Percentiles rank a stretch among this genome's conserved stretches.
Evolutionary conservation across 345 rosid species (phyloP).

Genomic region (Euphorbia pulcherrima): DNA sequence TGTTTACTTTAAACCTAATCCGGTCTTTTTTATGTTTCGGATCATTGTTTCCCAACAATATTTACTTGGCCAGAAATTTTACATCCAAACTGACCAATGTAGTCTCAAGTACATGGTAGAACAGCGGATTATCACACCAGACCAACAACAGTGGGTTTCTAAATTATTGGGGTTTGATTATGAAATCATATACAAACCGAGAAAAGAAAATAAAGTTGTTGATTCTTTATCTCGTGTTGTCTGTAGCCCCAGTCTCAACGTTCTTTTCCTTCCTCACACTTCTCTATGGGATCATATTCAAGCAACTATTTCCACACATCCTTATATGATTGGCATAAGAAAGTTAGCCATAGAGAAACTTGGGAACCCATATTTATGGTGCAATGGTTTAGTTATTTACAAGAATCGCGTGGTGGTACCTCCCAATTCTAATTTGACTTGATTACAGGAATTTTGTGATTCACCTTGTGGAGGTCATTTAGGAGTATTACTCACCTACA

Average conservation of each 20-base stretch:
- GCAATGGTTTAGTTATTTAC: neutral
- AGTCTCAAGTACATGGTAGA: neutral
- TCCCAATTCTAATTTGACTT: neutral
- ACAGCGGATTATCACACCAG: neutral
- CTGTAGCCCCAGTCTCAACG: neutral
- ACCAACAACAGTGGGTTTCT: neutral
- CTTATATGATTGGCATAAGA: neutral
- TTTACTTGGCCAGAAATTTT: neutral
- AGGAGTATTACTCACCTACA: neutral
- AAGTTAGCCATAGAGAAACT: neutral
- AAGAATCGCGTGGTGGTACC: neutral
- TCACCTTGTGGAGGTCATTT: neutral
- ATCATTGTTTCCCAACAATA: too few species aligned
- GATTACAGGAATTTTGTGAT: neutral
- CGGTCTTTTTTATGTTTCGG: too few species aligned
- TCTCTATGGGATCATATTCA: neutral
- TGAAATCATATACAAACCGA: too few species aligned
- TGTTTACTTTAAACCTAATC: too few species aligned
- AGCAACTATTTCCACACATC: neutral
- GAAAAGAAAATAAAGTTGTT: neutral
- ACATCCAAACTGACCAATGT: neutral
- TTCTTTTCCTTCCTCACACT: neutral
- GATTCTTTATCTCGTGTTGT: neutral
- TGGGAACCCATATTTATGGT: neutral
- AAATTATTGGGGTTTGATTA: neutral